Evolutionary conservation across 2,329 filamentous ascomycete genomes (phyloP), one percentile per base, ranked within the genome.

Genomic region (Trichoderma sp.): DNA sequence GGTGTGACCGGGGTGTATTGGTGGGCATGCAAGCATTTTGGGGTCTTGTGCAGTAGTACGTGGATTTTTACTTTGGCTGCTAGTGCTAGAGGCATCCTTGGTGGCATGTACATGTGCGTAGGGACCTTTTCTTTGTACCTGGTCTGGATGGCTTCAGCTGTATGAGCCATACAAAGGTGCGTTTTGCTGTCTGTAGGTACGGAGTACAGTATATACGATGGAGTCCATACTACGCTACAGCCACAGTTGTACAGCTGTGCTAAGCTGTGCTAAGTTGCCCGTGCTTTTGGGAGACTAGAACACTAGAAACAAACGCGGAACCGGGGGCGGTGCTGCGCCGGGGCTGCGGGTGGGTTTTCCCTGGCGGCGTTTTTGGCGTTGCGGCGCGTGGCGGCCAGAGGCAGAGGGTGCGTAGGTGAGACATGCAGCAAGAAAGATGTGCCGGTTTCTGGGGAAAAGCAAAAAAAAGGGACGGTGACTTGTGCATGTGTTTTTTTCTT

Each of bases 1-100:
- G 23, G 32, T 26, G 67, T n/a, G 47, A 53, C 47, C n/a, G n/a
- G 47, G 47, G 47, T 23, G 6, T 23, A 32, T 20, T 26, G 62
- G 62, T 23, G 62, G 12, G 53, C 66, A 68, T 68, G 66, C 66
- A 68, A 58, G 66, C 66, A 68, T 69, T 62, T 62, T 39, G 64
- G 39, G 23, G 15, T 4, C n/a, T 32, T 43, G 39, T 43, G 39
- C 39, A 43, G 39, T 43, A 43, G 39, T 39, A 17, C 36, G 36
- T 39, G 15, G 15, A 17, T 8, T 43, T 43, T 43, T 17, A 43
- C 39, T 43, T 43, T n/a, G 15, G 39, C 39, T 43, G 39, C 39
- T 43, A n/a, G 39, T 43, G 39, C 39, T 43, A 43, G 39, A 43
- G 39, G 39, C 39, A 43, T 43, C 34, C 17, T 6, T 47, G 43